These are phyloP conservation scores for Syncephalastrum monosporum DNA, from an alignment of 371 early-diverging fungal genomes.

Conservation along the genomic window DNA sequence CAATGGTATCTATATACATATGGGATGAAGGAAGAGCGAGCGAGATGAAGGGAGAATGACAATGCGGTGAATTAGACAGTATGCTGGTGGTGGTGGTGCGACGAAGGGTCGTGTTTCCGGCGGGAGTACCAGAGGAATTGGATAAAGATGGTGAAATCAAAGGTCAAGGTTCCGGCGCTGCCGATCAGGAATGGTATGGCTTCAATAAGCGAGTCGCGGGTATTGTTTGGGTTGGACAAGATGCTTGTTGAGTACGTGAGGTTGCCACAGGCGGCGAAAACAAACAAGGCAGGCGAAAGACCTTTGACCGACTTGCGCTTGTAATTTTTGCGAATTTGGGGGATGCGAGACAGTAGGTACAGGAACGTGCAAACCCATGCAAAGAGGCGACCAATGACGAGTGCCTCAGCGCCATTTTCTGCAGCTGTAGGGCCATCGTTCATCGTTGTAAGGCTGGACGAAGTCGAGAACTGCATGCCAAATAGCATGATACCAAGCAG, in stretches of 20 bases:
- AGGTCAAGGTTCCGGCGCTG: slow-evolving; percentile 52
- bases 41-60: too few species aligned
- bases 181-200: slow-evolving; percentile 60
- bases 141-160: slow-evolving; percentile 54
- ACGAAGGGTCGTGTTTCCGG: background rate
- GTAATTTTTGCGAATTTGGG: slow-evolving; percentile 59
- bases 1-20: too few species aligned
- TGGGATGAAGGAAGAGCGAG: too few species aligned
- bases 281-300: slow-evolving; percentile 62
- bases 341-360: slow-evolving; percentile 62
- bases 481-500: slow-evolving; percentile 17
- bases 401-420: background rate
- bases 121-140: slow-evolving; percentile 38
- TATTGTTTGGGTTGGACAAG: slow-evolving; percentile 36
- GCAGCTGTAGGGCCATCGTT: too few species aligned
- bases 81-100: too few species aligned
- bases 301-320: slow-evolving; percentile 56
- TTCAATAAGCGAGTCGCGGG: slow-evolving; percentile 23
- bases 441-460: background rate
- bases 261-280: slow-evolving; percentile 64
- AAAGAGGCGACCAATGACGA: slow-evolving; percentile 43
- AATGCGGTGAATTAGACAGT: too few species aligned
- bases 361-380: slow-evolving; percentile 61
- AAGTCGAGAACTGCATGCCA: slow-evolving; percentile 9
- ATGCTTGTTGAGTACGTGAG: slow-evolving; percentile 58